A percentile compares a stretch with the other conserved stretches of the same genome.
phyloP scores from a whole-genome alignment of 306 rosid genomes.

The Prunus mira region DNA sequence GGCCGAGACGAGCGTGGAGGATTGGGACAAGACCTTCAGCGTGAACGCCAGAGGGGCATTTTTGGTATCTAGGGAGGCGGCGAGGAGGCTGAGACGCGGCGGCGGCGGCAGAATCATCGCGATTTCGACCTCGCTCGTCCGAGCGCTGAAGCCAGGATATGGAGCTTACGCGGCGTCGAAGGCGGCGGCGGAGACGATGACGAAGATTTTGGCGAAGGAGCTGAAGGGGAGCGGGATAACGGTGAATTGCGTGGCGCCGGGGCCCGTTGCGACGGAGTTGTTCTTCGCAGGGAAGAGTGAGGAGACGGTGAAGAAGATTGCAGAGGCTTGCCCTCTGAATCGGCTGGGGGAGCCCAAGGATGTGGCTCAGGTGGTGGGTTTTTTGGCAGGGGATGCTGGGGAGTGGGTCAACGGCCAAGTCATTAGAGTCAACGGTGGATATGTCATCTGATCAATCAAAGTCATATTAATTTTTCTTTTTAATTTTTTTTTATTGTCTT shows the following conservation, averaged over 20 bases:
- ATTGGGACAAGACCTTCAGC: conserved; percentile 40
- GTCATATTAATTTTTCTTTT: too few species aligned
- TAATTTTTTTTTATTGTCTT: too few species aligned
- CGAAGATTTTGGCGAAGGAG: conserved; percentile 49
- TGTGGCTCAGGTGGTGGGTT: conserved; percentile 39
- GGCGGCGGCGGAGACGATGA: conserved; percentile 52
- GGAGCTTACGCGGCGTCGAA: conserved; percentile 48
- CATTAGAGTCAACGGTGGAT: conserved; percentile 43
- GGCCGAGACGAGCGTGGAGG: conserved; percentile 29
- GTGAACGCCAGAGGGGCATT: conserved; percentile 45
- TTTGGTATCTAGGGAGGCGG: conserved; percentile 33
- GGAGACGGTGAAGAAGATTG: conserved; percentile 20
- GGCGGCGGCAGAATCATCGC: conserved; percentile 46
- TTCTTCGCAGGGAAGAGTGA: conserved; percentile 40
- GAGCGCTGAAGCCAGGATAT: conserved; percentile 28
- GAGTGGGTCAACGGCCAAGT: conserved; percentile 63
- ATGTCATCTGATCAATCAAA: conserved; percentile 2
- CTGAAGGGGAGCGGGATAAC: conserved; percentile 42
- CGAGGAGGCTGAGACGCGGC: conserved; percentile 32
- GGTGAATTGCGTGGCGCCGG: conserved; percentile 49
- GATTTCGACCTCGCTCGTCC: conserved; percentile 28
- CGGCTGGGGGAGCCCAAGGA: conserved; percentile 47
- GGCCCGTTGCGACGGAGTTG: conserved; percentile 46
- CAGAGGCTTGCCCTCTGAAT: conserved; percentile 41
- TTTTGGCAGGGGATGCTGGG: conserved; percentile 42